These are phyloP conservation scores for Triticum timopheevii DNA, from an alignment of 176 grass and related monocot genomes.

Conservation along the genomic window DNA sequence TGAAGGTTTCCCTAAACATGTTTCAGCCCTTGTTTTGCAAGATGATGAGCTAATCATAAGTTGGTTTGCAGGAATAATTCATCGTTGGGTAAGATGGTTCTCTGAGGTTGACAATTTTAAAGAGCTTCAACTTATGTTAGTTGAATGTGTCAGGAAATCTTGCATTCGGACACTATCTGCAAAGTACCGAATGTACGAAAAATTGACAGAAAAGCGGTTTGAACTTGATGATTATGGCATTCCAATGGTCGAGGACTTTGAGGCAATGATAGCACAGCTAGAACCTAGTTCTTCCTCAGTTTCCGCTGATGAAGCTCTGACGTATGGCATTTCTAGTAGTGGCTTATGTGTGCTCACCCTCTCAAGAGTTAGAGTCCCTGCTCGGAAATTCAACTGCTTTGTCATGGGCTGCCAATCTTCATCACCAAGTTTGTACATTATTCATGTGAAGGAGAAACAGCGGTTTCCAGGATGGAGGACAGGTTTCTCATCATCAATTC, in stretches of 20 bases:
- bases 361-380: slow-evolving; percentile 74
- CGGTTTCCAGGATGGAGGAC: slow-evolving; percentile 88
- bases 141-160: slow-evolving; percentile 77
- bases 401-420: slow-evolving; percentile 67
- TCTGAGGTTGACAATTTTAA: slow-evolving; percentile 73
- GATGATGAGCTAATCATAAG: slow-evolving; percentile 87
- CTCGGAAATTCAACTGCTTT: slow-evolving; percentile 68
- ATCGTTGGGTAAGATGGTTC: slow-evolving; percentile 81
- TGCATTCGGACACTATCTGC: slow-evolving; percentile 94
- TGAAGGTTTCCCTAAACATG: slow-evolving; percentile 82
- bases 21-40: slow-evolving; percentile 76
- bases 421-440: slow-evolving; percentile 76
- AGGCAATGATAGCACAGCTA: slow-evolving; percentile 40
- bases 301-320: slow-evolving; percentile 64
- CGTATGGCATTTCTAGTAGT: slow-evolving; percentile 72
- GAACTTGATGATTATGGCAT: slow-evolving; percentile 75
- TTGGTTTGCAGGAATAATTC: slow-evolving; percentile 90
- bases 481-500: slow-evolving; percentile 82
- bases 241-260: slow-evolving; percentile 62
- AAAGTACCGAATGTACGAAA: slow-evolving; percentile 80
- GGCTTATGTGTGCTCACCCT: slow-evolving; percentile 79
- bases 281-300: slow-evolving; percentile 29
- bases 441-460: slow-evolving; percentile 86
- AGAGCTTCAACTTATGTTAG: slow-evolving; percentile 72
- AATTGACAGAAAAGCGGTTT: slow-evolving; percentile 84